These are phyloP conservation scores for Sporisorium exsertum DNA, from an alignment of 1,284 basidiomycete species.

Conservation along the genomic window DNA sequence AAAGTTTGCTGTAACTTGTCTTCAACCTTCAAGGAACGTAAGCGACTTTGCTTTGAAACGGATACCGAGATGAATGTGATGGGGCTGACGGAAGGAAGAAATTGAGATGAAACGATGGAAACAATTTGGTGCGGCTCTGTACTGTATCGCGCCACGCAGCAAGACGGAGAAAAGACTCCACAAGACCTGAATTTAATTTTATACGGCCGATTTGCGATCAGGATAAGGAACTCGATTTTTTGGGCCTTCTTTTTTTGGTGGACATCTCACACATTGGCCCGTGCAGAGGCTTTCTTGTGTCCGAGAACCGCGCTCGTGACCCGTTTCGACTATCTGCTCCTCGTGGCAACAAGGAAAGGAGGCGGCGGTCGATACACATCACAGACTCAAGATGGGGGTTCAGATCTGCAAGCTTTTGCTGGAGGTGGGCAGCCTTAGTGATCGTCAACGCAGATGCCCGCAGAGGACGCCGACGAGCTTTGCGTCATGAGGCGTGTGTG, in stretches of 20 bases:
- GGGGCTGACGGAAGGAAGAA: not conserved
- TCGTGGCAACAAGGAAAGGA: not conserved
- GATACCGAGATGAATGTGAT: not conserved
- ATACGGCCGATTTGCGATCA: not conserved
- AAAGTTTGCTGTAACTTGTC: too few relatives aligned
- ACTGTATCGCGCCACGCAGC: too few relatives aligned
- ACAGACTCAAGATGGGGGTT: not conserved
- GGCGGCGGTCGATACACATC: not conserved
- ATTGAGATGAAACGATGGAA: not conserved
- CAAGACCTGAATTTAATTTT: not conserved
- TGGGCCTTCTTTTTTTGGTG: not conserved
- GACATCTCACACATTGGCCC: not conserved
- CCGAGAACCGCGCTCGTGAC: not conserved
- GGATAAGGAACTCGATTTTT: not conserved
- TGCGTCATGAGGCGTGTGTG: not conserved
- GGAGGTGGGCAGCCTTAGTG: not conserved
- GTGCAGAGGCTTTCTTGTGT: not conserved
- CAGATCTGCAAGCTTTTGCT: too few relatives aligned
- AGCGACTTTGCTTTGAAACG: not conserved
- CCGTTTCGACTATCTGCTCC: not conserved
- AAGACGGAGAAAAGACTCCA: not conserved
- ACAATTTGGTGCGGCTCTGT: too few relatives aligned
- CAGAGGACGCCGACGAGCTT: not conserved
- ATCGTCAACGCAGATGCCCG: not conserved
- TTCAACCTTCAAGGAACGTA: not conserved